phyloP scores from a whole-genome alignment of 164 flowering plant species.

The Santalum album region DNA sequence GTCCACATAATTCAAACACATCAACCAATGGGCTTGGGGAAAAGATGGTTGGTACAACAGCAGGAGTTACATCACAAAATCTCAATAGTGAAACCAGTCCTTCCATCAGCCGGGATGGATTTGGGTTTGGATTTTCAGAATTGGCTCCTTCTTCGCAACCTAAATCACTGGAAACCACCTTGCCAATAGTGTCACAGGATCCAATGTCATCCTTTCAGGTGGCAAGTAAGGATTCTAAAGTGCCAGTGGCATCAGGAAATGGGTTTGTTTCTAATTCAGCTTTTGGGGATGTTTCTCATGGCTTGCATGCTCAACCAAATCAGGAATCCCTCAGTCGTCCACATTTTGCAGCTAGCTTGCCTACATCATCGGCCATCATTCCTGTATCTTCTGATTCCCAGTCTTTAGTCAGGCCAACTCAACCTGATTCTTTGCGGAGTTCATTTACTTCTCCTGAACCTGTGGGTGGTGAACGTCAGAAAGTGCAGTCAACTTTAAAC shows the following conservation, averaged over 20 bases:
- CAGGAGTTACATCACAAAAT: neutral
- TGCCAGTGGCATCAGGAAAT: neutral
- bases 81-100: slow-evolving; percentile 7
- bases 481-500: neutral
- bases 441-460: neutral
- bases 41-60: neutral
- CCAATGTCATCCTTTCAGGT: neutral
- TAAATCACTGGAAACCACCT: slow-evolving; percentile 15
- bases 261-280: neutral
- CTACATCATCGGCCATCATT: neutral
- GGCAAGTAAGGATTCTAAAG: neutral
- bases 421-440: neutral
- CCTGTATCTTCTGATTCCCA: neutral
- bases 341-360: neutral
- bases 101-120: slow-evolving; percentile 15
- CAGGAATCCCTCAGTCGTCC: neutral
- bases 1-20: neutral
- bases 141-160: slow-evolving; percentile 21
- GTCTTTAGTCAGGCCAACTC: neutral
- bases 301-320: neutral
- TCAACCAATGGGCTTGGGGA: neutral
- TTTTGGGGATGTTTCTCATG: neutral
- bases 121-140: slow-evolving; percentile 17
- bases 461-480: slow-evolving; percentile 1
- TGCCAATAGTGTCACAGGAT: neutral